Base-by-base conservation (phyloP, 495 filamentous ascomycete species). In the Annulohypoxylon maeteangense region DNA sequence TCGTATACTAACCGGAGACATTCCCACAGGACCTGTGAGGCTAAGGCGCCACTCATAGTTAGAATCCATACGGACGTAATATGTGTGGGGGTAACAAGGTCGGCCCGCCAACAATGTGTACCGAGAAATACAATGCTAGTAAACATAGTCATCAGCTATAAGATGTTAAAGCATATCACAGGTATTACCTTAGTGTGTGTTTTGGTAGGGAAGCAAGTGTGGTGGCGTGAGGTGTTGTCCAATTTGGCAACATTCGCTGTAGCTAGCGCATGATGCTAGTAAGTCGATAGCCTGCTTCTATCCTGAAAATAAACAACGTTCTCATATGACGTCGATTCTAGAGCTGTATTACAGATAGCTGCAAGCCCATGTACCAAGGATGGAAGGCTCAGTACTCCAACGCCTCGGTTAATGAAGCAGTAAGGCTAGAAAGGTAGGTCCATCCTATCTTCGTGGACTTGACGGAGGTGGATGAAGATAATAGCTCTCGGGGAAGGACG, bases 161-260 rank as follows among this genome's bases (percentile, higher is more conserved):
- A 25, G 23, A 22, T 2, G 31, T 40, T 20, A 1, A 10, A 32
- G 16, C 20, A 53, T 20, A 38, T 29, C 11, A 6, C 31, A 42
- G 22, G 45, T 40, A n/a, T 25, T 36, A 20, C 16, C 40, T 44
- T 2, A 3, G 20, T 10, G 34, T 27, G 50, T 32, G 34, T 11
- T 12, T 44, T 12, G 18, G 51, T 10, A 58, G 53, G 7, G 20
- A 10, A 36, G 7, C 14, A 10, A 36, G n/a, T 56, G 40, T 23
- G 29, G 34, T 58, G 56, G 56, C 47, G 50, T 45, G 56, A 57
- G 50, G 40, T 40, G 32, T 32, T 53, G 32, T 45, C 57, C 32
- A 34, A 71, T 51, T 55, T 20, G 57, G 36, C 7, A 42, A 32
- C 12, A 29, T 38, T 18, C 16, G 61, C 53, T 14, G 20, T 54